Conservation (phyloP, 345 rosid genomes). For the Noccaea bulbosa region DNA sequence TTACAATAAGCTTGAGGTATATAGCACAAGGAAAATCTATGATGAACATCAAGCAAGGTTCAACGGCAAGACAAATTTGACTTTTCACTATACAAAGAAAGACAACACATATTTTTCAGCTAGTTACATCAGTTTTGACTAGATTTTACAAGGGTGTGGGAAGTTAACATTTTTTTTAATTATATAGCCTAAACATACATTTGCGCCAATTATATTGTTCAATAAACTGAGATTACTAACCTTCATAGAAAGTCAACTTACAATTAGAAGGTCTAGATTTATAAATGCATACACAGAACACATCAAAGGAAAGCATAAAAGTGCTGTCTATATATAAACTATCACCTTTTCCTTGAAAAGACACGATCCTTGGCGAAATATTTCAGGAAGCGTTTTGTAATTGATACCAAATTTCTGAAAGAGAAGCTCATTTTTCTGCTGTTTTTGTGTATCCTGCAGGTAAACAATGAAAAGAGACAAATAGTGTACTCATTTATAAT, state of each 20-base stretch:
- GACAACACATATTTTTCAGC: background rate
- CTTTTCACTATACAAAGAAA: constrained; percentile 4
- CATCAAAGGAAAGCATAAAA: constrained; percentile 3
- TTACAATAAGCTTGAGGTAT: background rate
- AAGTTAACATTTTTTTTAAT: too few species aligned
- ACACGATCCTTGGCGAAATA: constrained; percentile 92
- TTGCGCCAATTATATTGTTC: too few species aligned
- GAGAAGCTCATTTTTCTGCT: constrained; percentile 85
- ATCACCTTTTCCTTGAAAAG: constrained; percentile 70
- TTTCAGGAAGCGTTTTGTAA: constrained; percentile 64
- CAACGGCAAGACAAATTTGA: constrained; percentile 11
- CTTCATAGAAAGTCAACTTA: constrained; percentile 3
- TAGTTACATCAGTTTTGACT: too few species aligned
- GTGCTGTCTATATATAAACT: constrained; percentile 1
- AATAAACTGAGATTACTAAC: constrained; percentile 23
- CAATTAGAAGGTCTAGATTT: constrained; percentile 3
- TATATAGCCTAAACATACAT: constrained; percentile 10
- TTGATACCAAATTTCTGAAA: constrained; percentile 77
- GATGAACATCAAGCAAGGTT: constrained; percentile 20
- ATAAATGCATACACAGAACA: background rate
- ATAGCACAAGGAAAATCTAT: constrained; percentile 5
- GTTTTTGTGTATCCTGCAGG: constrained; percentile 72
- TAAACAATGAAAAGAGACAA: constrained; percentile 14
- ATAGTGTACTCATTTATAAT: background rate
- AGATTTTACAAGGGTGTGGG: too few species aligned